These are phyloP conservation scores for Dalbergia cochinchinensis DNA, from an alignment of 306 rosid genomes.

Conservation along the genomic window DNA sequence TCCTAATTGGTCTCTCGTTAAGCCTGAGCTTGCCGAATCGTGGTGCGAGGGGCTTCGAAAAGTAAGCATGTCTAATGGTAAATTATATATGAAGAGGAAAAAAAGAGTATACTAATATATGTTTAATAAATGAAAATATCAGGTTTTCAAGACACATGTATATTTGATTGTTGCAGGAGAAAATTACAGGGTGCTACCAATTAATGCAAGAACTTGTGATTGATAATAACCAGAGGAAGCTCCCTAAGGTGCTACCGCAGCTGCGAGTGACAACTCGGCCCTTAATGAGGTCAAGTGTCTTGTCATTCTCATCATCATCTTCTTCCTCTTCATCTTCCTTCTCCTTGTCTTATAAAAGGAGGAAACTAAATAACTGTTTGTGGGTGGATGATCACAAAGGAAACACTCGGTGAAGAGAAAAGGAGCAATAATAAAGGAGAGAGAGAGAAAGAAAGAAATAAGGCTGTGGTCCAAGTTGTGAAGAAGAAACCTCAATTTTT, in stretches of 20 bases:
- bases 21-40: conserved; percentile 86
- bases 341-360: conserved; percentile 69
- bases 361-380: conserved; percentile 74
- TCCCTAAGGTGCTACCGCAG: conserved; percentile 69
- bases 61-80: conserved; percentile 61
- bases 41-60: conserved; percentile 96
- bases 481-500: conserved; percentile 72
- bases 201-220: conserved; percentile 77
- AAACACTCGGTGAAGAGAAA: conserved; percentile 60
- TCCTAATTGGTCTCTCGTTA: conserved; percentile 74
- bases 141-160: conserved; percentile 12
- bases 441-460: background rate
- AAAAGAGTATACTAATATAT: background rate
- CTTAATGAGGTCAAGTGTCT: conserved; percentile 63
- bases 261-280: conserved; percentile 67
- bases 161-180: conserved; percentile 70
- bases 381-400: conserved; percentile 88
- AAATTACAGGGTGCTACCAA: conserved; percentile 78
- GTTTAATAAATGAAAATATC: background rate
- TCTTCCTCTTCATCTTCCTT: conserved; percentile 64
- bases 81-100: background rate
- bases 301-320: conserved; percentile 55
- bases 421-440: background rate
- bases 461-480: conserved; percentile 65
- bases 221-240: conserved; percentile 55